Percentiles rank a stretch among this genome's conserved stretches.
Conservation (phyloP, 257 asterid species). For the Primulina huaijiensis region DNA sequence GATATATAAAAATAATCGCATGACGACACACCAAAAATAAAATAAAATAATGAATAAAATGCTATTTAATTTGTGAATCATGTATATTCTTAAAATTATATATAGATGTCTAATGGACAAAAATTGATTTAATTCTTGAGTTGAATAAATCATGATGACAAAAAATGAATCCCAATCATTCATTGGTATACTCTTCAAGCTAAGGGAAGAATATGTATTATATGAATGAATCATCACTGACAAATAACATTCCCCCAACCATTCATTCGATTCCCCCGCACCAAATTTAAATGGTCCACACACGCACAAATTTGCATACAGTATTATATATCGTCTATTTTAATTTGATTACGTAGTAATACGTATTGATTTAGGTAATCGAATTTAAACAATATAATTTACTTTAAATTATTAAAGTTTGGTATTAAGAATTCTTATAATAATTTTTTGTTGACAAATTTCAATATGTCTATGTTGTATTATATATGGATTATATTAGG, state of each 20-base stretch:
- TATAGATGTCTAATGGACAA: constrained; percentile 6
- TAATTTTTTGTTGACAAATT: no score
- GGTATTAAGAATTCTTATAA: no score
- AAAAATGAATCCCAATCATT: constrained; percentile 40
- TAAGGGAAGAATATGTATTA: constrained; percentile 25
- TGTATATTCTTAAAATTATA: not conserved
- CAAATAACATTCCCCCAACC: constrained; percentile 37
- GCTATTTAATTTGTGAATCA: not conserved
- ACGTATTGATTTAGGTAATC: no score
- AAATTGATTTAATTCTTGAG: no score
- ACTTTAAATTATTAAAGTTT: no score
- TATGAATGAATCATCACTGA: constrained; percentile 28
- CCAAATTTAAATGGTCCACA: constrained; percentile 17
- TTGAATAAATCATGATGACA: constrained; percentile 28
- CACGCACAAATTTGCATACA: not conserved
- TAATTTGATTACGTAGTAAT: no score
- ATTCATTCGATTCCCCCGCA: constrained; percentile 34
- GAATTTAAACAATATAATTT: no score
- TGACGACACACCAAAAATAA: constrained; percentile 7
- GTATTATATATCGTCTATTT: no score
- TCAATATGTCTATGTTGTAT: no score
- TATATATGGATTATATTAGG: no score
- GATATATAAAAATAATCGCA: no score
- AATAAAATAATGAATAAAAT: not conserved
- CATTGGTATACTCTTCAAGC: constrained; percentile 29